phyloP scores from a whole-genome alignment of 805 yeast genomes.

The Lipomyces kockii region DNA sequence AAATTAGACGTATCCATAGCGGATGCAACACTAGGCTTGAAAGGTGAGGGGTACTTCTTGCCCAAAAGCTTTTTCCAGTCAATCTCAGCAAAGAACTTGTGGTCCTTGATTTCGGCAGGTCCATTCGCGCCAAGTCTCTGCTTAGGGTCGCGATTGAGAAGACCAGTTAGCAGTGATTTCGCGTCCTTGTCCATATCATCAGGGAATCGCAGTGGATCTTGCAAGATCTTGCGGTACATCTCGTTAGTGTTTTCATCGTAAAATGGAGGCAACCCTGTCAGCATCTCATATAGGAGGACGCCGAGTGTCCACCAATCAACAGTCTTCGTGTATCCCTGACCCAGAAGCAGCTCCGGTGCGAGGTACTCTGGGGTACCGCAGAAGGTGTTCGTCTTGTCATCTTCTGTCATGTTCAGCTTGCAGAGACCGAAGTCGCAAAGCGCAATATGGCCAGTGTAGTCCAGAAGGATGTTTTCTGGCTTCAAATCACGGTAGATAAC shows the following conservation, averaged over 20 bases:
- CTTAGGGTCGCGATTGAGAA: constrained; percentile 83
- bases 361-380: constrained; percentile 98
- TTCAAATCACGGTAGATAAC: constrained; percentile 94
- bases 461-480: constrained; percentile 92
- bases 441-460: constrained; percentile 97
- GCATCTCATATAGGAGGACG: constrained; percentile 89
- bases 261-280: constrained; percentile 96
- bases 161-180: constrained; percentile 71
- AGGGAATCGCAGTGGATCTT: constrained; percentile 88
- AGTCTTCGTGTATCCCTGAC: constrained; percentile 91
- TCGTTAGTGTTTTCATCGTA: constrained; percentile 91
- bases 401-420: constrained; percentile 82
- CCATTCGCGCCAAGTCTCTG: constrained; percentile 78
- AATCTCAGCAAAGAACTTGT: constrained; percentile 79
- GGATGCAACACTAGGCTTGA: constrained; percentile 76
- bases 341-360: constrained; percentile 90
- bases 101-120: constrained; percentile 80
- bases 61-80: constrained; percentile 84
- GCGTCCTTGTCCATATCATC: constrained; percentile 85
- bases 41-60: constrained; percentile 94
- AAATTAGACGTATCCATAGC: constrained; percentile 91
- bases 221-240: constrained; percentile 92
- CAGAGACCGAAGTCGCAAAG: constrained; percentile 96
- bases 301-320: constrained; percentile 99
- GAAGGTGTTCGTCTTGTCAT: constrained; percentile 69